These are phyloP conservation scores for Annulohypoxylon moriforme DNA, from an alignment of 495 filamentous ascomycete genomes.

Conservation along the genomic window DNA sequence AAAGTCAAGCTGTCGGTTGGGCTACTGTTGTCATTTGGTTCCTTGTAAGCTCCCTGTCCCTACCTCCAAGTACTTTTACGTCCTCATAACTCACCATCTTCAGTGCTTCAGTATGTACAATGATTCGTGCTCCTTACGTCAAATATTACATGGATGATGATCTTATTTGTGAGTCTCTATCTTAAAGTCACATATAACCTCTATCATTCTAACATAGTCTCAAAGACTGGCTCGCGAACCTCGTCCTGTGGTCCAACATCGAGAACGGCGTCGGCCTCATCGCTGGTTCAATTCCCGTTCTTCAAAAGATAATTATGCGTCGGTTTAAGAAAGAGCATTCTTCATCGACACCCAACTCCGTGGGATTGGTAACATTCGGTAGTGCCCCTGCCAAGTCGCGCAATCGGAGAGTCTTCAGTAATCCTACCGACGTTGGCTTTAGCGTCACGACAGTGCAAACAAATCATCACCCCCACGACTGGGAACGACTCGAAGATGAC, in stretches of 20 bases:
- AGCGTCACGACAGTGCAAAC: conserved; percentile 20
- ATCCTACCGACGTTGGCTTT: conserved; percentile 26
- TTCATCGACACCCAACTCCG: not conserved
- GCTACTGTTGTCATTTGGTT: conserved; percentile 37
- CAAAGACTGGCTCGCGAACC: conserved; percentile 19
- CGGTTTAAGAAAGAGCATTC: conserved; percentile 58
- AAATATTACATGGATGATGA: conserved; percentile 5
- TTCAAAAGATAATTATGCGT: conserved; percentile 29
- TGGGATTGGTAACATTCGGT: conserved; percentile 55
- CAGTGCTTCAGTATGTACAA: conserved; percentile 38
- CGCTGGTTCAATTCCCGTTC: conserved; percentile 32
- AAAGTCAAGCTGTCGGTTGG: conserved; percentile 26
- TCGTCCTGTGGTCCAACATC: conserved; percentile 36
- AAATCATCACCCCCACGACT: conserved; percentile 15
- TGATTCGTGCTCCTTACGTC: conserved; percentile 33
- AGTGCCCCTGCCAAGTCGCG: conserved; percentile 1
- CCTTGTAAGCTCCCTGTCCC: conserved; percentile 14
- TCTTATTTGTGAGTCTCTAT: conserved; percentile 25
- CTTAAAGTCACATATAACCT: not conserved
- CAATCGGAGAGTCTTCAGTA: conserved; percentile 6
- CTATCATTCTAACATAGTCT: not conserved
- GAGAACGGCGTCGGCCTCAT: conserved; percentile 37
- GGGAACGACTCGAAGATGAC: conserved; percentile 28
- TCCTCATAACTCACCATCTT: not conserved
- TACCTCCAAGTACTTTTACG: not conserved